Evolutionary conservation across 805 yeast species (phyloP).

Genomic region (Candida odintsovae): DNA sequence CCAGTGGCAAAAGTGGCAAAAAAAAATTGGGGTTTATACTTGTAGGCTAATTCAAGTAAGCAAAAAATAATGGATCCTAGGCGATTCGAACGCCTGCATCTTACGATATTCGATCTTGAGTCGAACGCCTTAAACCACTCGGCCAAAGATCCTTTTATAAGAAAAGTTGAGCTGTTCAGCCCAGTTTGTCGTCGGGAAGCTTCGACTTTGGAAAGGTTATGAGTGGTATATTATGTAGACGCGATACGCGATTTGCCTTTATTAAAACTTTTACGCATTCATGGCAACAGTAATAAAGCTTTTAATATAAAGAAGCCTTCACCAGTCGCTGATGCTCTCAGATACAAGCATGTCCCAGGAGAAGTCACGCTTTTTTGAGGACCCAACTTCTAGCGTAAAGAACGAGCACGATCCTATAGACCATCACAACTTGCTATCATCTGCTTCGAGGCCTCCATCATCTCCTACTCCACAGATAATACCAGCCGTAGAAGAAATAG

Average conservation of each 20-base stretch:
- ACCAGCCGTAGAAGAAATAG: not conserved
- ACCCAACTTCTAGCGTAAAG: not conserved
- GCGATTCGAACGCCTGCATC: not conserved
- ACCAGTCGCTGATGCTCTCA: not conserved
- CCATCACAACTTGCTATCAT: conserved; percentile 1
- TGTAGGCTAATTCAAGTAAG: no score
- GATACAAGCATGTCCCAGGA: not conserved
- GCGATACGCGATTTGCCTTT: no score
- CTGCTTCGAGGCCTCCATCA: not conserved
- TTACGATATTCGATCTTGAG: not conserved
- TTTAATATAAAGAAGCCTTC: no score
- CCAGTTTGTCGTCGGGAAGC: no score
- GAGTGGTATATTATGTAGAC: no score
- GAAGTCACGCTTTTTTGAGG: not conserved
- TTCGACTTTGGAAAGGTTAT: no score
- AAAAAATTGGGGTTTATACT: no score
- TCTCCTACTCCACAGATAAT: not conserved
- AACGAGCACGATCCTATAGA: conserved; percentile 1
- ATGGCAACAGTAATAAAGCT: not conserved
- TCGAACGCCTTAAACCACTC: not conserved
- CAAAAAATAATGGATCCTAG: not conserved
- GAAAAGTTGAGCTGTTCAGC: not conserved
- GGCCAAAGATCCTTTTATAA: not conserved
- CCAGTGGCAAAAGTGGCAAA: no score
- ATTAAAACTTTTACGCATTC: not conserved